Conservation (phyloP, 1,139 yeast genomes). For the Candida labiduridarum region DNA sequence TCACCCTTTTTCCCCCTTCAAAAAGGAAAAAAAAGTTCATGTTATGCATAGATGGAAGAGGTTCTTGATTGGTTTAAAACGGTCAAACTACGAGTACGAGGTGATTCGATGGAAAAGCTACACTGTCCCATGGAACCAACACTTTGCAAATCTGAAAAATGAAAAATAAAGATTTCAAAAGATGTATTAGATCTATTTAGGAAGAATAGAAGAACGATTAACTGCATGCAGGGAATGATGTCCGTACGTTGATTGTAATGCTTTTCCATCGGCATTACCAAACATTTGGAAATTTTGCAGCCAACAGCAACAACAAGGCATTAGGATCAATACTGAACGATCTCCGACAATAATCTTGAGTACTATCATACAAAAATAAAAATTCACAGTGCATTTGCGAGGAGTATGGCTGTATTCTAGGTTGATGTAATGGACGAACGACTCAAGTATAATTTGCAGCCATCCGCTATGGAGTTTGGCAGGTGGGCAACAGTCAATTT, state of each 20-base stretch:
- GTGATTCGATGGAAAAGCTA: neutral
- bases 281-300: conserved; percentile 4
- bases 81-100: neutral
- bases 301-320: neutral
- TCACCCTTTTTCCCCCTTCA: conserved; percentile 3
- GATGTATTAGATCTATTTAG: neutral
- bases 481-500: neutral
- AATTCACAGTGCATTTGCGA: neutral
- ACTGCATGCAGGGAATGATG: neutral
- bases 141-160: neutral
- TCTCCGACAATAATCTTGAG: neutral
- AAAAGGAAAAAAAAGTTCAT: conserved; percentile 5
- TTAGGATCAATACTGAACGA: neutral
- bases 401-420: neutral
- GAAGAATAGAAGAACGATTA: neutral
- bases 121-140: neutral
- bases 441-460: neutral
- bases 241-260: neutral
- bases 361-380: neutral
- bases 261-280: neutral
- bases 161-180: neutral
- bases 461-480: neutral
- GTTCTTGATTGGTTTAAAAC: conserved; percentile 4
- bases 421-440: neutral
- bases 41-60: conserved; percentile 7